phyloP scores from a whole-genome alignment of 1,284 basidiomycete species.

The Trametes polyzona region DNA sequence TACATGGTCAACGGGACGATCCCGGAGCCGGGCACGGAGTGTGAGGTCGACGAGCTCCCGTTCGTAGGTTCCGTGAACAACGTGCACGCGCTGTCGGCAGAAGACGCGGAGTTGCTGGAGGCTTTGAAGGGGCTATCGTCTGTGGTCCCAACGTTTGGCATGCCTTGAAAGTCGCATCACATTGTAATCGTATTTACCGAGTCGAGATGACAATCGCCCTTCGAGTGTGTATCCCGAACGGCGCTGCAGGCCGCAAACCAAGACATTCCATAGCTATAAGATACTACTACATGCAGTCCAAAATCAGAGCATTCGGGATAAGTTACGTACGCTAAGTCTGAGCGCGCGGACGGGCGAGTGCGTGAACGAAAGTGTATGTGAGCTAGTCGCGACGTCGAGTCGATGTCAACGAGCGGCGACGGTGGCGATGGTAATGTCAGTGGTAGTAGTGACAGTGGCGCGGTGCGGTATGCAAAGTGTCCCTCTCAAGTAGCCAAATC shows the following conservation, averaged over 20 bases:
- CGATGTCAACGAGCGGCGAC: too few species aligned
- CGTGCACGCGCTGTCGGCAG: not conserved
- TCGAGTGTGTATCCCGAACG: too few species aligned
- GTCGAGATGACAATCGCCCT: too few species aligned
- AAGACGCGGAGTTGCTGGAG: conserved; percentile 18
- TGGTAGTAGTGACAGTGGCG: too few species aligned
- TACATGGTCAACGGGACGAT: conserved; percentile 48
- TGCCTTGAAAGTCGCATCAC: too few species aligned
- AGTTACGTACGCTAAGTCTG: conserved; percentile 3
- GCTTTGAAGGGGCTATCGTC: conserved; percentile 19
- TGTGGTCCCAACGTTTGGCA: conserved; percentile 9
- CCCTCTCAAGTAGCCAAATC: too few species aligned
- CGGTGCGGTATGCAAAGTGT: too few species aligned
- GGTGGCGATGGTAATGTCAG: too few species aligned
- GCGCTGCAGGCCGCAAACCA: not conserved
- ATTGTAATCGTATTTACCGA: too few species aligned
- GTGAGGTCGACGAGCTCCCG: conserved; percentile 31
- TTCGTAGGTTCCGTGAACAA: conserved; percentile 16
- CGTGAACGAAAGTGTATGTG: too few species aligned
- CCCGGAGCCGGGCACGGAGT: conserved; percentile 46
- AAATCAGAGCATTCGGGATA: conserved; percentile 3
- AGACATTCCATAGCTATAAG: not conserved
- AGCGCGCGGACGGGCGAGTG: not conserved
- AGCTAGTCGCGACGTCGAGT: too few species aligned
- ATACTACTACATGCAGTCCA: conserved; percentile 8